A percentile compares a stretch with the other conserved stretches of the same genome.
Conservation (phyloP, 2,329 filamentous ascomycete species). For the Sporothrix luriei region DNA sequence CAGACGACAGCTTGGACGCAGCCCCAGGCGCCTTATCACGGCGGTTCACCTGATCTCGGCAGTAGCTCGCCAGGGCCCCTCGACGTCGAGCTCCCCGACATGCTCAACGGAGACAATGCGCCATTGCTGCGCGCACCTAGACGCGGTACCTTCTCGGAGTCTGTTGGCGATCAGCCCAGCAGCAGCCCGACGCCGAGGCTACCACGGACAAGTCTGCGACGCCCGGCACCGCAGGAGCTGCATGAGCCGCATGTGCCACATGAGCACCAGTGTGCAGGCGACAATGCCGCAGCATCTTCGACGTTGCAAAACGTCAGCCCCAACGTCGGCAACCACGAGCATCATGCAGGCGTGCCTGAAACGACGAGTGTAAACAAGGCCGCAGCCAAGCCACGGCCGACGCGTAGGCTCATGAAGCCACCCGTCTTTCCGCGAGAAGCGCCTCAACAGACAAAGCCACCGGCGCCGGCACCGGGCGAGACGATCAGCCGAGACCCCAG, state of each 20-base stretch:
- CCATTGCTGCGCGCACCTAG: neutral
- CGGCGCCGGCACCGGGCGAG: neutral
- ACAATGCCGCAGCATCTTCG: neutral
- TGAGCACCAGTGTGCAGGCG: neutral
- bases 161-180: neutral
- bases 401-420: slow-evolving; percentile 25
- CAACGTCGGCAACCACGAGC: neutral
- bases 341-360: neutral
- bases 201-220: neutral
- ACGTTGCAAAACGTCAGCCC: too few species aligned
- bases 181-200: slow-evolving; percentile 2
- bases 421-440: slow-evolving; percentile 26
- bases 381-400: neutral
- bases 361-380: neutral
- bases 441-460: neutral
- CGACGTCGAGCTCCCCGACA: slow-evolving; percentile 10
- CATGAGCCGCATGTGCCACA: neutral
- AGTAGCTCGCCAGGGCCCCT: neutral
- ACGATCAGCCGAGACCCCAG: neutral
- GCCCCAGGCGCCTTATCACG: neutral
- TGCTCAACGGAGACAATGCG: neutral
- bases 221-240: neutral
- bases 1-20: neutral
- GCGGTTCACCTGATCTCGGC: neutral
- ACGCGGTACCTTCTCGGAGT: neutral